Conservation (phyloP, 139 green algal species). For the Diplosphaera chodatii region DNA sequence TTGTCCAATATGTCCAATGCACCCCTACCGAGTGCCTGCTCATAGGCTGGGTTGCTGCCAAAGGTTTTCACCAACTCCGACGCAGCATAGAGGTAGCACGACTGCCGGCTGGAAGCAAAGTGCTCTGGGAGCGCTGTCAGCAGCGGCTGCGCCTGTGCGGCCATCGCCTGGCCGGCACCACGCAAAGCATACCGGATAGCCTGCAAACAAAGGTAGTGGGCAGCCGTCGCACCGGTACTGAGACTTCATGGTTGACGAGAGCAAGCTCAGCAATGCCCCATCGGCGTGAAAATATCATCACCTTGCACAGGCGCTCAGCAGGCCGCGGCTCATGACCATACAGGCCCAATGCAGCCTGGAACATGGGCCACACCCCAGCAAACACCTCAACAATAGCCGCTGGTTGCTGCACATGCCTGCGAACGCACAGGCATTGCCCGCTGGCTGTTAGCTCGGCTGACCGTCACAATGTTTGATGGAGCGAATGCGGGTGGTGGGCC, state of each 20-base stretch:
- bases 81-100: slow-evolving; percentile 72
- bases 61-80: slow-evolving; percentile 79
- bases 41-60: slow-evolving; percentile 32
- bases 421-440: no score
- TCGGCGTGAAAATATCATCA: no score
- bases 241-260: no score
- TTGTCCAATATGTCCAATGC: no score
- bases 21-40: slow-evolving; percentile 34
- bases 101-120: slow-evolving; percentile 53
- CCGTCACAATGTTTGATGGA: no score
- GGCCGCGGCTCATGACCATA: slow-evolving; percentile 17
- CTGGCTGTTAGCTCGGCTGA: no score
- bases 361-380: slow-evolving; percentile 39
- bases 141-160: slow-evolving; percentile 43
- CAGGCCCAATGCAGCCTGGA: slow-evolving; percentile 28
- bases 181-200: slow-evolving; percentile 47
- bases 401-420: slow-evolving; percentile 24
- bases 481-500: no score
- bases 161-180: slow-evolving; percentile 30
- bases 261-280: no score
- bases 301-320: slow-evolving; percentile 21
- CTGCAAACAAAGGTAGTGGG: not conserved
- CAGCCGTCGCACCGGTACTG: no score
- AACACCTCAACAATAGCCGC: slow-evolving; percentile 33
- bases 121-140: slow-evolving; percentile 44